Base-by-base conservation (phyloP, 139 green algal species). In the Tetratostichococcus sp. region DNA sequence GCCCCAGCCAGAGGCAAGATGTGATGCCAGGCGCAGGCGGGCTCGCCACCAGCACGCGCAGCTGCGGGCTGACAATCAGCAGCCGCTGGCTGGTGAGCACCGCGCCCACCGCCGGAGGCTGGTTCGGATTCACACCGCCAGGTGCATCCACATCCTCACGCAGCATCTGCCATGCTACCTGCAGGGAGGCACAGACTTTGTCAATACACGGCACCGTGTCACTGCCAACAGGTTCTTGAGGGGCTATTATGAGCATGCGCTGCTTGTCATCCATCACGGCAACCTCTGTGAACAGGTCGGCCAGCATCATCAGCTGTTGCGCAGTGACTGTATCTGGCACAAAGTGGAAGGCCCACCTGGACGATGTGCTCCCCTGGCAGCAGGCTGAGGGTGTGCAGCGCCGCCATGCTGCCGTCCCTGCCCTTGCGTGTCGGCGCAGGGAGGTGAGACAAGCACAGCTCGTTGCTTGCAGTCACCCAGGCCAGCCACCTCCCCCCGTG, bases 131-230 rank as follows among this genome's bases (percentile, higher is more conserved):
- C 8, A 21, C 14, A 25, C 65, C 75, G 31, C 43, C 78, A 71
- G 39, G 16, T 21, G 67, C 31, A 25, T 70, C 75, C 34, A 62
- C 65, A 26, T 59, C 35, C 23, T 79, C 77, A n/a, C 77, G n/a
- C 70, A 89, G 79, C 23, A 71, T 75, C 65, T 89, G 85, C 85
- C 85, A 89, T 3, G 80, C 77, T 50, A 89, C 71, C 81, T 87
- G 78, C 65, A 58, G 21, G 26, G 25, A 32, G 35, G 14, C 8
- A 28, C 28, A 2, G 35, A 65, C 35, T 26, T n/a, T n/a, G n/a
- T n/a, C n/a, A n/a, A n/a, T n/a, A n/a, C n/a, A n/a, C n/a, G n/a
- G n/a, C n/a, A n/a, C n/a, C n/a, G n/a, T n/a, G n/a, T n/a, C n/a
- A n/a, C n/a, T n/a, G n/a, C n/a, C n/a, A n/a, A n/a, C n/a, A n/a